Conservation (phyloP, 148 eudicot genomes). For the Salicornia ramosissima region DNA sequence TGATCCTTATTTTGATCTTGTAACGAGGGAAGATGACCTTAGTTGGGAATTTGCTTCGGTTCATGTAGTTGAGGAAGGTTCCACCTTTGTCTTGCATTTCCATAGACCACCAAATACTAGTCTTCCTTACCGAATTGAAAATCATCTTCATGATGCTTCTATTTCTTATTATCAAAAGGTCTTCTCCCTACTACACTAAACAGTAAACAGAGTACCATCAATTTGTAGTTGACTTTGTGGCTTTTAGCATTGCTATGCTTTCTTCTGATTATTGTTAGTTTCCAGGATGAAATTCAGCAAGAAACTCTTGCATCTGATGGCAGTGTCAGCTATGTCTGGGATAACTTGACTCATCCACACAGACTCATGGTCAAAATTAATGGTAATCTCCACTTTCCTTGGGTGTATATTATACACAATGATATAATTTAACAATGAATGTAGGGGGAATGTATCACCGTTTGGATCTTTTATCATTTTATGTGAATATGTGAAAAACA, state of each 20-base stretch:
- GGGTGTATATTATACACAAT: background rate
- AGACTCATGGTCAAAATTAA: slow-evolving; percentile 72
- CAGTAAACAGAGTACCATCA: slow-evolving; percentile 1
- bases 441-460: background rate
- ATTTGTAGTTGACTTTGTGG: background rate
- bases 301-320: slow-evolving; percentile 64
- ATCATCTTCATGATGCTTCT: slow-evolving; percentile 57
- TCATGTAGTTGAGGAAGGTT: slow-evolving; percentile 78
- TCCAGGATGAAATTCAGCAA: slow-evolving; percentile 70
- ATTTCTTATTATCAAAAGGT: slow-evolving; percentile 91
- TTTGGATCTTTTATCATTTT: background rate
- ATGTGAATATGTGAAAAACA: background rate
- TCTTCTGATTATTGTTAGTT: slow-evolving; percentile 18
- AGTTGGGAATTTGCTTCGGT: slow-evolving; percentile 63
- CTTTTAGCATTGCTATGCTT: background rate
- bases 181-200: slow-evolving; percentile 9
- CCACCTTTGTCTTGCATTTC: slow-evolving; percentile 74
- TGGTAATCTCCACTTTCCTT: slow-evolving; percentile 39
- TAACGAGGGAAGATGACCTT: slow-evolving; percentile 19
- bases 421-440: background rate
- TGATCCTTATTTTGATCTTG: slow-evolving; percentile 34
- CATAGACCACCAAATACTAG: slow-evolving; percentile 50
- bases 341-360: slow-evolving; percentile 76
- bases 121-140: slow-evolving; percentile 88
- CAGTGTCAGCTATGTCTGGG: slow-evolving; percentile 79